phyloP scores from a whole-genome alignment of 2,329 filamentous ascomycete species.

The Stemphylium vesicarium region DNA sequence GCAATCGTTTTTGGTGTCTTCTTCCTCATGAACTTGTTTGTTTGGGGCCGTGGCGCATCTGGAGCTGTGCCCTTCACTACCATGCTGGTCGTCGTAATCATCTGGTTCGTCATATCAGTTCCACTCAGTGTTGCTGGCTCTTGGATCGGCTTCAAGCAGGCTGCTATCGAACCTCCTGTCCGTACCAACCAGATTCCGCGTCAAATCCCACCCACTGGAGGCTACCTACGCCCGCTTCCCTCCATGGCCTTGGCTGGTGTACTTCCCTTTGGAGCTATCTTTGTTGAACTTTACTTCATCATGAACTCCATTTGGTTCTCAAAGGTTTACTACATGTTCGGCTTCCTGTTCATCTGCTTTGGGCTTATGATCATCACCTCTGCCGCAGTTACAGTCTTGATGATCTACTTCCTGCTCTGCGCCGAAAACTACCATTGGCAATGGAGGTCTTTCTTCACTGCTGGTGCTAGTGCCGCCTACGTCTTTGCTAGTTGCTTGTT shows the following conservation, averaged over 20 bases:
- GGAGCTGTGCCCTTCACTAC: conserved; percentile 96
- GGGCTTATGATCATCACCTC: conserved; percentile 96
- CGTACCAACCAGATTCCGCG: conserved; percentile 97
- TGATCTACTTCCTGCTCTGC: conserved; percentile 96
- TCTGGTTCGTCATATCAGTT: conserved; percentile 97
- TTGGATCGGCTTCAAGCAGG: conserved; percentile 84
- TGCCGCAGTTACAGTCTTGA: conserved; percentile 87
- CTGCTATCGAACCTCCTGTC: conserved; percentile 77
- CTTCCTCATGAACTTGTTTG: conserved; percentile 94
- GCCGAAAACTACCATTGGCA: conserved; percentile 99
- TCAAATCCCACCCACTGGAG: conserved; percentile 85
- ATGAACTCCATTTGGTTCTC: conserved; percentile 99
- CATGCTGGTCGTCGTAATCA: conserved; percentile 89
- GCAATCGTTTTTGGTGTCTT: conserved; percentile 85
- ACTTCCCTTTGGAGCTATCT: conserved; percentile 93
- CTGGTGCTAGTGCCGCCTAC: conserved; percentile 87
- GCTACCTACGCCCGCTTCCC: conserved; percentile 84
- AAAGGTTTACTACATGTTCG: conserved; percentile 99
- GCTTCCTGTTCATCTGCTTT: conserved; percentile 97
- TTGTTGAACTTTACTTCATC: conserved; percentile 98
- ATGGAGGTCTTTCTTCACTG: conserved; percentile 92
- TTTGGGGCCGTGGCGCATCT: conserved; percentile 91
- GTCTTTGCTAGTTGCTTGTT: conserved; percentile 91
- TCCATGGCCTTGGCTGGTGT: conserved; percentile 92
- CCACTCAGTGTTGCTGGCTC: conserved; percentile 88